Conservation (phyloP, 805 yeast species). For the Nakazawaea peltata region DNA sequence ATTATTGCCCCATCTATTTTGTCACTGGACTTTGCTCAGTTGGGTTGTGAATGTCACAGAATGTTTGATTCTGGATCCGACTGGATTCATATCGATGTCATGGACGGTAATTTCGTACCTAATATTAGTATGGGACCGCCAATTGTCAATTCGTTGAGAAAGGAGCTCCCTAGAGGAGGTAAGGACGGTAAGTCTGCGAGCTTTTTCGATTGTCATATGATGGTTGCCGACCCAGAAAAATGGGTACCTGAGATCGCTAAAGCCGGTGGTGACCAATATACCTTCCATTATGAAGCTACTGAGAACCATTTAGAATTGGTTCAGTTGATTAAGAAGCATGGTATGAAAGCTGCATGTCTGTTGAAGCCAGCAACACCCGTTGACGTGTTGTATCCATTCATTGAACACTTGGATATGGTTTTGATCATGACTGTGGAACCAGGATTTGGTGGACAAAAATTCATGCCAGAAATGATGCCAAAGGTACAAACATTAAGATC, state of each 20-base stretch:
- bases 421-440: slow-evolving; percentile 98
- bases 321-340: slow-evolving; percentile 63
- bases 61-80: slow-evolving; percentile 80
- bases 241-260: slow-evolving; percentile 92
- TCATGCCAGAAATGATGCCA: slow-evolving; percentile 95
- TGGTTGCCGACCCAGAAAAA: slow-evolving; percentile 87
- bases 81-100: slow-evolving; percentile 96
- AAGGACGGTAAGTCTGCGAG: slow-evolving; percentile 33
- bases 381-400: slow-evolving; percentile 70
- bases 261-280: slow-evolving; percentile 93
- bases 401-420: slow-evolving; percentile 83
- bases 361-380: slow-evolving; percentile 90
- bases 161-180: slow-evolving; percentile 59
- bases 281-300: slow-evolving; percentile 94
- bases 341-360: slow-evolving; percentile 94
- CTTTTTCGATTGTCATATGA: slow-evolving; percentile 95
- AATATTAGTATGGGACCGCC: slow-evolving; percentile 94
- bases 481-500: slow-evolving; percentile 74
- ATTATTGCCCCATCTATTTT: slow-evolving; percentile 92
- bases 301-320: slow-evolving; percentile 68
- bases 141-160: slow-evolving; percentile 68
- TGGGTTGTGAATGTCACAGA: slow-evolving; percentile 80
- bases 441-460: slow-evolving; percentile 97
- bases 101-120: slow-evolving; percentile 99
- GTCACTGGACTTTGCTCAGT: slow-evolving; percentile 84